These are phyloP conservation scores for Sugiyamaella chiloensis DNA, from an alignment of 805 yeast species.

Conservation along the genomic window DNA sequence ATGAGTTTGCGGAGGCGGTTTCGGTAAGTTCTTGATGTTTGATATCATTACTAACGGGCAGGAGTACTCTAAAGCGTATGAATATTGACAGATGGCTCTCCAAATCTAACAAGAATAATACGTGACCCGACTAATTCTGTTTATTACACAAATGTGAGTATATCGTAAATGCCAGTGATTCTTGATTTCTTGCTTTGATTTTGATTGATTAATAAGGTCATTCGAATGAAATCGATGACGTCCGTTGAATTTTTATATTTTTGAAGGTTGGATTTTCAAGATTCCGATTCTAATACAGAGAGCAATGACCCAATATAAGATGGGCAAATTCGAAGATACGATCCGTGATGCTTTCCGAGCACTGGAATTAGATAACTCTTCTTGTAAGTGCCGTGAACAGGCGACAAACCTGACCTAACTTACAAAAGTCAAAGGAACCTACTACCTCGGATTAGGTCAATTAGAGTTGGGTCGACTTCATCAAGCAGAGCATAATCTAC, in stretches of 20 bases:
- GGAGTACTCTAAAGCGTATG: constrained; percentile 31
- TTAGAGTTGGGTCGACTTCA: constrained; percentile 28
- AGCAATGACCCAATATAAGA: constrained; percentile 27
- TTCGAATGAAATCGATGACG: too few relatives aligned
- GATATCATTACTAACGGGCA: constrained; percentile 7
- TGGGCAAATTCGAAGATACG: constrained; percentile 25
- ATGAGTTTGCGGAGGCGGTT: constrained; percentile 30
- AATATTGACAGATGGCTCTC: neutral
- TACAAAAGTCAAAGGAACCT: constrained; percentile 26
- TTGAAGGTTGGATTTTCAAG: too few relatives aligned
- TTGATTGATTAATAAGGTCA: too few relatives aligned
- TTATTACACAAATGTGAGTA: constrained; percentile 29
- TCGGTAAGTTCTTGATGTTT: constrained; percentile 19
- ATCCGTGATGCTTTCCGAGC: constrained; percentile 29
- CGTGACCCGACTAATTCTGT: constrained; percentile 25
- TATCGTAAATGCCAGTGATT: neutral
- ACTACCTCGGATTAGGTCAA: constrained; percentile 29
- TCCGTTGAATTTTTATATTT: too few relatives aligned
- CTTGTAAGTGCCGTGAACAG: constrained; percentile 14
- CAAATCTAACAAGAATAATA: constrained; percentile 20
- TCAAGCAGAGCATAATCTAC: constrained; percentile 27
- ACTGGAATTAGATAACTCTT: constrained; percentile 25
- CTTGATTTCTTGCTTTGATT: too few relatives aligned
- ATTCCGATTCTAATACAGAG: too few relatives aligned
- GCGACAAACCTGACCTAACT: neutral